Conservation (phyloP, 2,329 filamentous ascomycete species). For the Aureobasidium sp. region DNA sequence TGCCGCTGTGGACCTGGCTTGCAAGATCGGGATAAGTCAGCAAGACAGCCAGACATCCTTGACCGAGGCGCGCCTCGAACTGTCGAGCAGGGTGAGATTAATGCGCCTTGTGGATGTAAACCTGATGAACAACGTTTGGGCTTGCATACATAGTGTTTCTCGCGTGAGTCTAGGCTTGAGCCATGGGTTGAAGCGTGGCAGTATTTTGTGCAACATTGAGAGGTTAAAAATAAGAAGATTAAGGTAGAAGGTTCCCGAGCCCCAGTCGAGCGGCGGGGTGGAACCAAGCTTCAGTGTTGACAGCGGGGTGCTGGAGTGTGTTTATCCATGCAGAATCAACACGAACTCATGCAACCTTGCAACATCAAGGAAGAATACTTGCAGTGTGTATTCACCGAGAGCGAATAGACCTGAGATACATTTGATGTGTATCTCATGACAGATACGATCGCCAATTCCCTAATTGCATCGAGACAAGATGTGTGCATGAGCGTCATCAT, state of each 20-base stretch:
- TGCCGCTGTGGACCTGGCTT: neutral
- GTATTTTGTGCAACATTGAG: neutral
- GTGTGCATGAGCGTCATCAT: constrained; percentile 8
- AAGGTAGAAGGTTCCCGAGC: constrained; percentile 1
- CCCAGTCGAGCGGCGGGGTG: neutral
- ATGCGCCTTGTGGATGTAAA: neutral
- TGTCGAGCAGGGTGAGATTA: neutral
- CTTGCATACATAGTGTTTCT: constrained; percentile 2
- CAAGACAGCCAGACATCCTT: neutral
- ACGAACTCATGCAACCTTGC: neutral
- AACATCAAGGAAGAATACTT: neutral
- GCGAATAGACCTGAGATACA: neutral
- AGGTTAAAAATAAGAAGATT: neutral
- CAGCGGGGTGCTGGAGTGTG: neutral
- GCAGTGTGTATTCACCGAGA: neutral
- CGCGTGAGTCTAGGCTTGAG: neutral
- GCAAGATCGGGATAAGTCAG: neutral
- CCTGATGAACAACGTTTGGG: neutral
- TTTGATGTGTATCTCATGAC: neutral
- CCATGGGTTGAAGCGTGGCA: neutral
- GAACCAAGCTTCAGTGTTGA: constrained; percentile 3
- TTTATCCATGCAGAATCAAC: neutral
- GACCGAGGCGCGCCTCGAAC: neutral
- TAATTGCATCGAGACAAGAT: neutral
- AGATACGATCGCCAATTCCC: neutral